phyloP scores from a whole-genome alignment of 1,139 yeast genomes.

The Diutina scorzettiae region DNA sequence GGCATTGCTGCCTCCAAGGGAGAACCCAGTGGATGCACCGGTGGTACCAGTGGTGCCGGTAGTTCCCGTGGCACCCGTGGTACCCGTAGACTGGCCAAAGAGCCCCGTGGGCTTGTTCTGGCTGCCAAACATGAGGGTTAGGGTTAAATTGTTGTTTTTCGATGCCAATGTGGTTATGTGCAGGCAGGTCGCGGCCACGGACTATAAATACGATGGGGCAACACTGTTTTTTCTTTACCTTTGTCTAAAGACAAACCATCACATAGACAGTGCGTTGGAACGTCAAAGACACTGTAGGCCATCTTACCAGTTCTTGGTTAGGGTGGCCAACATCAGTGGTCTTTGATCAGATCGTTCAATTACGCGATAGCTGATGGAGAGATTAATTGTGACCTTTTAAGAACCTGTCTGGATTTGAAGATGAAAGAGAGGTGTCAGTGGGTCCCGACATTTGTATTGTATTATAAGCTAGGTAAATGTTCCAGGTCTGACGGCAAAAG shows the following conservation, averaged over 20 bases:
- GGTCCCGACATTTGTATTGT: constrained; percentile 4
- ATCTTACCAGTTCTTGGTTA: constrained; percentile 2
- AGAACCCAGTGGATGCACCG: constrained; percentile 1
- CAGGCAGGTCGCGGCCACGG: neutral
- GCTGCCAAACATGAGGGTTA: constrained; percentile 2
- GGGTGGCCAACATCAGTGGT: neutral
- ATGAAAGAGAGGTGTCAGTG: constrained; percentile 6
- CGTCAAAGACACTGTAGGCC: neutral
- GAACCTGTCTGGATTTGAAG: constrained; percentile 5
- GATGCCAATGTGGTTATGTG: neutral
- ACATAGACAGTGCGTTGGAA: constrained; percentile 5
- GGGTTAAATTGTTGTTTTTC: neutral
- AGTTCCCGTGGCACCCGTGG: neutral
- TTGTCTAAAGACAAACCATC: constrained; percentile 4
- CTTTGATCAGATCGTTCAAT: neutral
- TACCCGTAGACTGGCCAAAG: neutral
- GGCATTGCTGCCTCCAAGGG: neutral
- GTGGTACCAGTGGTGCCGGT: neutral
- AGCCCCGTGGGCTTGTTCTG: constrained; percentile 1
- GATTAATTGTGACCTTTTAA: constrained; percentile 1
- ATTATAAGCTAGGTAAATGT: too few relatives aligned
- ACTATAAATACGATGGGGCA: neutral
- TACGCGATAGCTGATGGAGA: constrained; percentile 6
- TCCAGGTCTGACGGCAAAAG: too few relatives aligned
- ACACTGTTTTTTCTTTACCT: constrained; percentile 1